phyloP scores from a whole-genome alignment of 73 alveolate genomes.

The Durusdinium trenchii region DNA sequence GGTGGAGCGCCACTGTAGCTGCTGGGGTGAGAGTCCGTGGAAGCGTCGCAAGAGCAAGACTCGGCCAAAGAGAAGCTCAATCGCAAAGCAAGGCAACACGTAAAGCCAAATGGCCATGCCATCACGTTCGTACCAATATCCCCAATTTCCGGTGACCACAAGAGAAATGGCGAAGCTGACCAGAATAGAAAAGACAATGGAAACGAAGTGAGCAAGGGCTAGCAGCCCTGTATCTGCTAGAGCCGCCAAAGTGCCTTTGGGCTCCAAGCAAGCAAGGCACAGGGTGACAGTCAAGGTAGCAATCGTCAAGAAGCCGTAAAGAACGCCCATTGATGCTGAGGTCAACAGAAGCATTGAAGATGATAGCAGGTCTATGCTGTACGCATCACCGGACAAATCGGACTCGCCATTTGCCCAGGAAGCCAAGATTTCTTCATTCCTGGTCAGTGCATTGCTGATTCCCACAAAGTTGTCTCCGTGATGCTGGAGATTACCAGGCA shows the following conservation, averaged over 20 bases:
- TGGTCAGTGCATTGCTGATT: conserved; percentile 37
- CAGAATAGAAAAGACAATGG: neutral
- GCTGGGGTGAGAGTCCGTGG: neutral
- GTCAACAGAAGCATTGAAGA: conserved; percentile 64
- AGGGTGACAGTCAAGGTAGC: neutral
- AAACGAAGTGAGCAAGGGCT: neutral
- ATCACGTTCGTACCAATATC: conserved; percentile 61
- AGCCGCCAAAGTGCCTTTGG: neutral
- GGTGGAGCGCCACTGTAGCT: conserved; percentile 38
- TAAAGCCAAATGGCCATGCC: conserved; percentile 75
- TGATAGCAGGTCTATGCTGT: conserved; percentile 48
- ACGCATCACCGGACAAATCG: conserved; percentile 38
- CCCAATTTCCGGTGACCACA: conserved; percentile 15
- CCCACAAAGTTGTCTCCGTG: conserved; percentile 68
- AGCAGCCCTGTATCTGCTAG: neutral
- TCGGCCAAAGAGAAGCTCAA: conserved; percentile 13
- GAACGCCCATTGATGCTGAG: conserved; percentile 13
- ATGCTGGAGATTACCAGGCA: conserved; percentile 21
- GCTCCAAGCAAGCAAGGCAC: neutral
- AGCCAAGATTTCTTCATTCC: conserved; percentile 40
- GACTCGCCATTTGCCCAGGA: conserved; percentile 47
- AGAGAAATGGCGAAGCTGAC: conserved; percentile 1
- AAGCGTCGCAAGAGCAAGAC: neutral
- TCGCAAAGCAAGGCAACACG: neutral
- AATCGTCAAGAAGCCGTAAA: neutral